Evolutionary conservation across 306 rosid genomes (phyloP).

Genomic region (Quercus berberidifolia): DNA sequence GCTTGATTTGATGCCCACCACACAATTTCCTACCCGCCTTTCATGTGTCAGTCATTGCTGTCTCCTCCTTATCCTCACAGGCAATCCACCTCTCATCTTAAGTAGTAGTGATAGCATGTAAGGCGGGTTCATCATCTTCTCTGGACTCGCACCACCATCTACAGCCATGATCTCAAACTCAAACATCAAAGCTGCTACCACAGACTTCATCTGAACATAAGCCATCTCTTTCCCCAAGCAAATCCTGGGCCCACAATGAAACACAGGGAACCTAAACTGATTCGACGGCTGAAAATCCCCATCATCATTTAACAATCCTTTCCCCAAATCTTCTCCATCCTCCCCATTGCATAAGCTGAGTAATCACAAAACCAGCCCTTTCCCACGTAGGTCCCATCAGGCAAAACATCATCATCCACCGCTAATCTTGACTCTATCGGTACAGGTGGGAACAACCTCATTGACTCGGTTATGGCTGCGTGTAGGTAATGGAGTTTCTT

Average conservation of each 20-base stretch:
- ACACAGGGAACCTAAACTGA: slow-evolving; percentile 17
- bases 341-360: slow-evolving; percentile 26
- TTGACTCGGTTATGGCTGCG: slow-evolving; percentile 18
- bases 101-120: slow-evolving; percentile 5
- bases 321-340: slow-evolving; percentile 31
- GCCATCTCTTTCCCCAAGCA: slow-evolving; percentile 34
- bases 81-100: slow-evolving; percentile 24
- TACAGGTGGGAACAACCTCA: slow-evolving; percentile 24
- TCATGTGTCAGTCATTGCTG: not conserved
- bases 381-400: slow-evolving; percentile 17
- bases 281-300: slow-evolving; percentile 5
- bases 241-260: slow-evolving; percentile 28
- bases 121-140: slow-evolving; percentile 18
- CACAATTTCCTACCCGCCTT: not conserved
- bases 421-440: slow-evolving; percentile 14
- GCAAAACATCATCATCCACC: slow-evolving; percentile 22
- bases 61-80: not conserved
- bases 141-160: slow-evolving; percentile 9
- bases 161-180: slow-evolving; percentile 11
- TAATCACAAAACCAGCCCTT: slow-evolving; percentile 21
- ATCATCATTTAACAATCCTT: not conserved
- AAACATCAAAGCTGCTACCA: slow-evolving; percentile 17
- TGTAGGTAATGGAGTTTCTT: slow-evolving; percentile 17
- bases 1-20: not conserved
- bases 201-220: slow-evolving; percentile 27